A percentile compares a stretch with the other conserved stretches of the same genome.
Conservation (phyloP, 2,329 filamentous ascomycete genomes). For the Cladosporium sp. region DNA sequence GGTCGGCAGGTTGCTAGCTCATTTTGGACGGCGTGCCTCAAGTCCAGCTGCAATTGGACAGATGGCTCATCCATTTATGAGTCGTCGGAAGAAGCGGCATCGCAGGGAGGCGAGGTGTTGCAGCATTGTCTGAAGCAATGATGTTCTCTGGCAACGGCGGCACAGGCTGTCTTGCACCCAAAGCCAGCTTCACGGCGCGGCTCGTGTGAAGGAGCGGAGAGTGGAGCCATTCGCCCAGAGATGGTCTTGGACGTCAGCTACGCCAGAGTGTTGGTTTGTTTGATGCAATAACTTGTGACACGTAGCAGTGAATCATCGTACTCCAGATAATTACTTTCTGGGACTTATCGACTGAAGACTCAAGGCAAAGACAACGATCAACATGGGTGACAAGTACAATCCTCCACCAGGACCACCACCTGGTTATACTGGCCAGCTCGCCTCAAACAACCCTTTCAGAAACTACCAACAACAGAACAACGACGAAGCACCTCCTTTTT, state of each 20-base stretch:
- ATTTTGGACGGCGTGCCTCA: constrained; percentile 36
- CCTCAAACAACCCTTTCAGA: constrained; percentile 17
- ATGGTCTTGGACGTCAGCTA: too few relatives aligned
- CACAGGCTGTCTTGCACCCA: background rate
- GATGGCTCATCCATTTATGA: constrained; percentile 25
- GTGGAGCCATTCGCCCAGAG: too few relatives aligned
- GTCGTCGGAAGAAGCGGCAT: background rate
- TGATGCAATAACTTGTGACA: too few relatives aligned
- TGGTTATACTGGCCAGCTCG: constrained; percentile 17
- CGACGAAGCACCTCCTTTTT: constrained; percentile 18
- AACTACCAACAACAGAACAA: constrained; percentile 14
- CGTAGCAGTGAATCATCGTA: too few relatives aligned
- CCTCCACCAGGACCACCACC: constrained; percentile 31
- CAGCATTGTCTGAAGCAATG: background rate
- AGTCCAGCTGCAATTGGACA: constrained; percentile 39
- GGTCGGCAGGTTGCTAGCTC: constrained; percentile 43
- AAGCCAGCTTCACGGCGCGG: constrained; percentile 4
- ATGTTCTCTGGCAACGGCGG: background rate
- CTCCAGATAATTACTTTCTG: too few relatives aligned
- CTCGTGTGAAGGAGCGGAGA: too few relatives aligned
- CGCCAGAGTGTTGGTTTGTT: too few relatives aligned
- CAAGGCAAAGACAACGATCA: too few relatives aligned
- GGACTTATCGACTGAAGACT: too few relatives aligned
- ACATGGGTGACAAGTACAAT: constrained; percentile 23
- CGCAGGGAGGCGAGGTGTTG: background rate